Evolutionary conservation across 75 land plant genomes (phyloP).

Genomic region (Adiantum capillusveneris): DNA sequence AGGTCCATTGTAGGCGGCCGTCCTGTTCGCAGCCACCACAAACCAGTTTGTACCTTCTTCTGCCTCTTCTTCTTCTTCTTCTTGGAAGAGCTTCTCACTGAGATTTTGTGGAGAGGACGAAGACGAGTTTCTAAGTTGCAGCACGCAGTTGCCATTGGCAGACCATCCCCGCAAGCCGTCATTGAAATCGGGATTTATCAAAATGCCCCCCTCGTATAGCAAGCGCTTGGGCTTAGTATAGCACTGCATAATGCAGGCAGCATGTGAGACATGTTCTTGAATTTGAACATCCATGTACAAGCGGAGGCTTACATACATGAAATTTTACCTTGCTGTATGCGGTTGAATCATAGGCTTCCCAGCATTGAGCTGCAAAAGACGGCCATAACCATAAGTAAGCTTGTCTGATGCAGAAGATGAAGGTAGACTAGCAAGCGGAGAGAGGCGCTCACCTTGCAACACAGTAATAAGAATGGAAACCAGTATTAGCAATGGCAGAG

Average conservation of each 20-base stretch:
- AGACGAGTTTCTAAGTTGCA: neutral
- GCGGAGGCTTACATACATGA: neutral
- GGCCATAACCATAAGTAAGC: too few species aligned
- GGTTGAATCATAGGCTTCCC: constrained; percentile 36
- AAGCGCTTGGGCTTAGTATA: constrained; percentile 37
- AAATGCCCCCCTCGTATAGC: constrained; percentile 64
- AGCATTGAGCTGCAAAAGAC: neutral
- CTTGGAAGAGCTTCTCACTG: neutral
- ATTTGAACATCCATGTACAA: too few species aligned
- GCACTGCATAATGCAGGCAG: constrained; percentile 35
- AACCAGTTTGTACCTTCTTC: constrained; percentile 24
- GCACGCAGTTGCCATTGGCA: constrained; percentile 7
- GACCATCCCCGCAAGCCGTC: constrained; percentile 23
- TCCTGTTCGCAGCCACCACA: constrained; percentile 37
- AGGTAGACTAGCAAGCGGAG: too few species aligned
- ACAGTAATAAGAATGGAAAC: too few species aligned
- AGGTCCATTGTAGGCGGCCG: constrained; percentile 21
- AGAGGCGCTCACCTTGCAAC: too few species aligned
- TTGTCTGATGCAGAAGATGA: too few species aligned
- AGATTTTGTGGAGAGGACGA: neutral
- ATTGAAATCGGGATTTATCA: constrained; percentile 30
- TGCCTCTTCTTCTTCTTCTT: constrained; percentile 1
- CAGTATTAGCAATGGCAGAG: too few species aligned
- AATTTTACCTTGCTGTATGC: constrained; percentile 53
- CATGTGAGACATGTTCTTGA: too few species aligned